Conservation (phyloP, 2,329 filamentous ascomycete genomes). For the Coniochaeta sp. region DNA sequence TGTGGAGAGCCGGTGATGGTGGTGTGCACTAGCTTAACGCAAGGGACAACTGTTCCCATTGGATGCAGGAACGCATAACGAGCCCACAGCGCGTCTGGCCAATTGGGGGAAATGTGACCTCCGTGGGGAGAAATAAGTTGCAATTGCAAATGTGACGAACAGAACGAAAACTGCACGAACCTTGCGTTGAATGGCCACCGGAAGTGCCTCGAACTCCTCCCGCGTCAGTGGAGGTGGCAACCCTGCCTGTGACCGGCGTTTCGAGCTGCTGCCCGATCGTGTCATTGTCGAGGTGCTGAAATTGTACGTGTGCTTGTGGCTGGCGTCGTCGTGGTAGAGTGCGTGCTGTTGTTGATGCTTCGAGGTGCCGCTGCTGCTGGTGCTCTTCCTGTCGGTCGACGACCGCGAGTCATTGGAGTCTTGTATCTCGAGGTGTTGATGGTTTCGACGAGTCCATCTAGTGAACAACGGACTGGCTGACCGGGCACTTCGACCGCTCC, state of each 20-base stretch:
- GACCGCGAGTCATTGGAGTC: conserved; percentile 3
- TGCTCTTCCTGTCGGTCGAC: conserved; percentile 11
- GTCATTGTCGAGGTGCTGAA: conserved; percentile 13
- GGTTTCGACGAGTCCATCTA: conserved; percentile 15
- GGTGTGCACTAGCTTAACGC: neutral
- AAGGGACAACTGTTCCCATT: neutral
- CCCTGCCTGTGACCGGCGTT: conserved; percentile 14
- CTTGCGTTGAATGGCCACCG: conserved; percentile 43
- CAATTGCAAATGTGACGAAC: conserved; percentile 3
- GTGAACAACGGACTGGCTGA: conserved; percentile 14
- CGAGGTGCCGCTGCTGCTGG: conserved; percentile 7
- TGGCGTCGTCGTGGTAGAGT: conserved; percentile 2
- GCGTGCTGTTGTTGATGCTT: conserved; percentile 8
- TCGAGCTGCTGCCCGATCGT: conserved; percentile 11
- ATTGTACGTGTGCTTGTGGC: conserved; percentile 8
- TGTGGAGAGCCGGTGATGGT: neutral
- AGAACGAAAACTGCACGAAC: conserved; percentile 27
- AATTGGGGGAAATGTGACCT: neutral
- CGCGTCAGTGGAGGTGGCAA: conserved; percentile 27
- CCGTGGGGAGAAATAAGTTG: conserved; percentile 3
- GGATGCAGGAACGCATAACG: conserved; percentile 4
- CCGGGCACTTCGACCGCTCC: conserved; percentile 10
- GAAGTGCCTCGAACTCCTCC: conserved; percentile 43
- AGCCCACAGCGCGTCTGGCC: neutral
- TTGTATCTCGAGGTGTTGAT: conserved; percentile 8